These are phyloP conservation scores for Pseudocercospora ulei DNA, from an alignment of 2,329 filamentous ascomycete species.

Conservation along the genomic window DNA sequence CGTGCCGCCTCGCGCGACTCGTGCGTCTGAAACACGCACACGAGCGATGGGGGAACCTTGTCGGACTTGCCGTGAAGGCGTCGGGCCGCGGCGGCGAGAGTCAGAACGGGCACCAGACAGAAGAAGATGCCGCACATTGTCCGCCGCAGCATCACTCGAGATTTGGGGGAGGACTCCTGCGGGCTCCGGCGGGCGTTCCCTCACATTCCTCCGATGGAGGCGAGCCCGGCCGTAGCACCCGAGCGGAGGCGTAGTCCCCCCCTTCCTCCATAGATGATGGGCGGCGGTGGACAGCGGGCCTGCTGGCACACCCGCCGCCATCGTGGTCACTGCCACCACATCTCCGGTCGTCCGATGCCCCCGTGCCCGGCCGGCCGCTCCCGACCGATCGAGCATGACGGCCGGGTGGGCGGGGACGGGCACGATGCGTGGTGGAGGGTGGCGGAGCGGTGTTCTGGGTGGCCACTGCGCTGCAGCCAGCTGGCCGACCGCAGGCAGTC, in stretches of 20 bases:
- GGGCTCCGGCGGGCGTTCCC: too few relatives aligned
- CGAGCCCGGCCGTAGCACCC: constrained; percentile 4
- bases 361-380: constrained; percentile 1
- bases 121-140: too few relatives aligned
- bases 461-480: constrained; percentile 5
- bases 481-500: too few relatives aligned
- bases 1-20: constrained; percentile 1
- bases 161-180: too few relatives aligned
- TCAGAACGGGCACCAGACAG: too few relatives aligned
- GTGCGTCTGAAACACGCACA: constrained; percentile 6
- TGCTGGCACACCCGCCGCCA: constrained; percentile 11
- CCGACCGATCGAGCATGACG: constrained; percentile 13
- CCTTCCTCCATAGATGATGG: constrained; percentile 1
- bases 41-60: constrained; percentile 3
- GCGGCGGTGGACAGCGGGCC: constrained; percentile 2
- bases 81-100: too few relatives aligned
- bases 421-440: constrained; percentile 7
- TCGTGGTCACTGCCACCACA: constrained; percentile 11
- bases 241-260: constrained; percentile 2
- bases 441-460: constrained; percentile 10
- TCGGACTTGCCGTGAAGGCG: too few relatives aligned
- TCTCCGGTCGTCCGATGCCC: constrained; percentile 9
- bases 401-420: not conserved
- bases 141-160: not conserved
- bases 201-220: constrained; percentile 9